Evolutionary conservation across 495 filamentous ascomycete genomes (phyloP).

Genomic region (Daldinia caldariorum): DNA sequence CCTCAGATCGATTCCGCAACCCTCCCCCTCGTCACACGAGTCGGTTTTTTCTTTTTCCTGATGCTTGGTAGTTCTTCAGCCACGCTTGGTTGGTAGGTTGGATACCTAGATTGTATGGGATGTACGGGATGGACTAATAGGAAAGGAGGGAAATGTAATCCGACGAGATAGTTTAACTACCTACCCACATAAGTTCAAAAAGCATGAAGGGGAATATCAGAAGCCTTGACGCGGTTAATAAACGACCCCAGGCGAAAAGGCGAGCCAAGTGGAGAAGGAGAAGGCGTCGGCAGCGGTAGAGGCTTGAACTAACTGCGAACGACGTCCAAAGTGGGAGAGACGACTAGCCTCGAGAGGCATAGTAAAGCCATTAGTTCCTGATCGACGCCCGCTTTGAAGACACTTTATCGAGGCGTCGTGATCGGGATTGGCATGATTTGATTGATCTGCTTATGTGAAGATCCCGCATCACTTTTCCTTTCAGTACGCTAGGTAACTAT

Average conservation of each 20-base stretch:
- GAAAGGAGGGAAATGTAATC: not conserved
- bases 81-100: no score
- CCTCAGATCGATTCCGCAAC: conserved; percentile 6
- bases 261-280: conserved; percentile 31
- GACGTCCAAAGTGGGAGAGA: conserved; percentile 17
- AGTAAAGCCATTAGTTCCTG: conserved; percentile 16
- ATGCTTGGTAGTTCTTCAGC: no score
- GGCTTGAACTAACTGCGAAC: conserved; percentile 9
- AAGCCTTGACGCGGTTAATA: conserved; percentile 6
- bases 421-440: not conserved
- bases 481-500: no score
- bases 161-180: no score
- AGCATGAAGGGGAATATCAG: conserved; percentile 6
- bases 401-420: conserved; percentile 14
- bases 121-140: not conserved
- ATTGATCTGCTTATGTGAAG: no score
- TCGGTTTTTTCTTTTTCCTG: not conserved
- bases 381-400: conserved; percentile 5
- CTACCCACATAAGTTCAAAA: not conserved
- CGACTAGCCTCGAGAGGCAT: conserved; percentile 34
- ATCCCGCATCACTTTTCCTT: no score
- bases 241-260: conserved; percentile 20
- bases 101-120: not conserved
- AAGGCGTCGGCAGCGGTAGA: conserved; percentile 25
- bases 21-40: conserved; percentile 7